These are phyloP conservation scores for Drosera spatulata DNA, from an alignment of 179 eudicot genomes.

Conservation along the genomic window DNA sequence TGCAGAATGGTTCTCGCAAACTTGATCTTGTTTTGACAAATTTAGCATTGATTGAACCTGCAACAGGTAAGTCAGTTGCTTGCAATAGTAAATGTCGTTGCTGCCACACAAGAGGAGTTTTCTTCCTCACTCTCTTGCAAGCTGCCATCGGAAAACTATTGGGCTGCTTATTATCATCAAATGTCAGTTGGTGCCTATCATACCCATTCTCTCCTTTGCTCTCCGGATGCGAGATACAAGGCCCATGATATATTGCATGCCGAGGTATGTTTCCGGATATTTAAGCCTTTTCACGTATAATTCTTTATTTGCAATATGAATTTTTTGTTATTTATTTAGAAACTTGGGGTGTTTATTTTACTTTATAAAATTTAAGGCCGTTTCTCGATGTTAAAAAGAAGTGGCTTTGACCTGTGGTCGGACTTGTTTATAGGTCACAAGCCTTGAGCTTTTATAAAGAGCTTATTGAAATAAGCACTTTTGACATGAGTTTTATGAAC, in stretches of 20 bases:
- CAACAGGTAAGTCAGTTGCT: constrained; percentile 78
- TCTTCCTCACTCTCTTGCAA: constrained; percentile 21
- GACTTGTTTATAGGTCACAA: no score
- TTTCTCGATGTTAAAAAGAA: no score
- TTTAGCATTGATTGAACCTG: not conserved
- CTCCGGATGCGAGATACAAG: constrained; percentile 21
- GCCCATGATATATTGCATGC: constrained; percentile 10
- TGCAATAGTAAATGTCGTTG: constrained; percentile 51
- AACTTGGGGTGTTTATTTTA: not conserved
- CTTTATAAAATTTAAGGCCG: no score
- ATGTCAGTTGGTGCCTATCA: constrained; percentile 72
- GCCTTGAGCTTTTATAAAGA: no score
- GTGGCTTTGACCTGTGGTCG: no score
- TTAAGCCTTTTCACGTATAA: not conserved
- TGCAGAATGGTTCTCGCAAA: no score
- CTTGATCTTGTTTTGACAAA: not conserved
- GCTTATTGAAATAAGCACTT: no score
- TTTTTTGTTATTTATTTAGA: not conserved
- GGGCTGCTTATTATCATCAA: constrained; percentile 96
- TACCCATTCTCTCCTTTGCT: constrained; percentile 42
- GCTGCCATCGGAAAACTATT: constrained; percentile 38
- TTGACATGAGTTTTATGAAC: no score
- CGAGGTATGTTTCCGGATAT: constrained; percentile 34
- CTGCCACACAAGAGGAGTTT: constrained; percentile 26
- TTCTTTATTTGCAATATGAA: not conserved